Base-by-base conservation (phyloP, 2,329 filamentous ascomycete genomes). In the Harringtonia aguacate region DNA sequence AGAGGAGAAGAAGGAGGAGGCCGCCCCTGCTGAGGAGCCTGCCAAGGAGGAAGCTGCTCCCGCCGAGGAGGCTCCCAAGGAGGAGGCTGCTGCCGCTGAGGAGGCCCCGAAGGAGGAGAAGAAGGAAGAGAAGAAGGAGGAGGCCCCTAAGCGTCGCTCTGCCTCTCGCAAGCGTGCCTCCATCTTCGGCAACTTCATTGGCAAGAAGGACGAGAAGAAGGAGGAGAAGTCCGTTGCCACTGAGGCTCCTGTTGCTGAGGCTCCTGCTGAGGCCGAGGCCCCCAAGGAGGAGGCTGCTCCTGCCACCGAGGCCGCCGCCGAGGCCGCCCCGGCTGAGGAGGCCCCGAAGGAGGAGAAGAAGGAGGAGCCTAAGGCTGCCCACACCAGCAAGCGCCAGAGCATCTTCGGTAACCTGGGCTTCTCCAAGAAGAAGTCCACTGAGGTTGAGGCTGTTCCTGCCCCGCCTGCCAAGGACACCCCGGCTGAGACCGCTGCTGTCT, bases 141-240 rank as follows among this genome's bases (percentile, higher is more conserved):
- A 79, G 56, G 70, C 76, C 58, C 64, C 72, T 51, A 79, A 80
- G 69, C 73, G 72, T 52, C 73, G 77, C 57, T 80, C 76, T 53
- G 70, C 72, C 41, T 81, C 77, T 59, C 73, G 74, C 58, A 82
- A 83, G 75, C 77, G 79, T 42, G 64, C 67, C 38, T 81, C 78
- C 44, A 74, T 81, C 65, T 81, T 83, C 55, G 73, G 72, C 53
- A 65, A 57, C 55, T 68, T 80, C 50, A 59, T 71, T 8, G 68
- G 71, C 55, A 74, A 75, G 66, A 77, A 77, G 65, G 69, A 72
- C 46, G 58, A 43, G 28, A 62, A 63, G 51, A 63, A 66, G 45
- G 65, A 58, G 45, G 50, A 55, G 50, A 44, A 47, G 41, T 17
- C 45, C n/a, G 41, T 28, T 9, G 69, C 69, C 51, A 56, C 65